These are phyloP conservation scores for Dioszegia crocea DNA, from an alignment of 768 basidiomycete genomes.

Conservation along the genomic window DNA sequence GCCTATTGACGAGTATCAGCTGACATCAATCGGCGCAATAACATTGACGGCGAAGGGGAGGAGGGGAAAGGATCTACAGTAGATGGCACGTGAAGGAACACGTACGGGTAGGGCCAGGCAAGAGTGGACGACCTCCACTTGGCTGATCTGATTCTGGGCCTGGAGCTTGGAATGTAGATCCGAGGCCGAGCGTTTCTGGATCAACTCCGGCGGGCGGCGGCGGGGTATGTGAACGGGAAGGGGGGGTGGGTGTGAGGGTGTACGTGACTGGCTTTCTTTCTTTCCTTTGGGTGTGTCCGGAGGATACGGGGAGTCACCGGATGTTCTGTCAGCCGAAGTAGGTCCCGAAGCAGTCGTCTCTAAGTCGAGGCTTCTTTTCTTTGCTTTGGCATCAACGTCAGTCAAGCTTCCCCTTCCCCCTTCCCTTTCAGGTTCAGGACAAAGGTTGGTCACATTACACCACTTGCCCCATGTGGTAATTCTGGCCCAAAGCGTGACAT, in stretches of 20 bases:
- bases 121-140: slow-evolving; percentile 13
- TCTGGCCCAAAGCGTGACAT: too few relatives aligned
- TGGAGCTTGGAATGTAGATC: neutral
- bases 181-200: neutral
- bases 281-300: too few relatives aligned
- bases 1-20: neutral
- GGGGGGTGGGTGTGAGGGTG: too few relatives aligned
- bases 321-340: neutral
- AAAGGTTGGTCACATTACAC: too few relatives aligned
- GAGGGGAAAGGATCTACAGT: neutral
- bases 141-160: neutral
- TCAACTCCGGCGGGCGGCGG: neutral
- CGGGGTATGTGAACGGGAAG: too few relatives aligned
- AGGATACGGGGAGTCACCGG: neutral
- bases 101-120: neutral
- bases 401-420: too few relatives aligned
- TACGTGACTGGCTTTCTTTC: too few relatives aligned
- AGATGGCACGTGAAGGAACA: neutral
- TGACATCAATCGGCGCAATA: neutral
- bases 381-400: too few relatives aligned
- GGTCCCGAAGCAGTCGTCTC: too few relatives aligned
- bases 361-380: too few relatives aligned
- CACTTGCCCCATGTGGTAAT: too few relatives aligned
- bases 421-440: too few relatives aligned
- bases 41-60: neutral